Evolutionary conservation across 495 filamentous ascomycete genomes (phyloP).

Genomic region (Margaritispora aquatica): DNA sequence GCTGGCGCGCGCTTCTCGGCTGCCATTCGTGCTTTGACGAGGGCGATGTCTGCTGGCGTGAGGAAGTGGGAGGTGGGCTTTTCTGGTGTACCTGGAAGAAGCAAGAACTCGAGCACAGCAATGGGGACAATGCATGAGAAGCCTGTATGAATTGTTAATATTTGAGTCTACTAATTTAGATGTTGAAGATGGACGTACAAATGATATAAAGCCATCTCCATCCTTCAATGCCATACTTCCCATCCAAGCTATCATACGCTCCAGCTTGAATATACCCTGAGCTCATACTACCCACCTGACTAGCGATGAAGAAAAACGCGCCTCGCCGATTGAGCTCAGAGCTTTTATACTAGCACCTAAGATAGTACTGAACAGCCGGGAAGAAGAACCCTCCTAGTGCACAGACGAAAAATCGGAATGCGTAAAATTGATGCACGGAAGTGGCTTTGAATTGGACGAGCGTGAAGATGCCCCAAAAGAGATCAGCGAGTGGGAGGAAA

Average conservation of each 20-base stretch:
- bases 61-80: conserved; percentile 37
- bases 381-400: conserved; percentile 17
- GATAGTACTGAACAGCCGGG: conserved; percentile 39
- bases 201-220: conserved; percentile 65
- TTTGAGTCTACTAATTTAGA: background rate
- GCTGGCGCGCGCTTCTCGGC: conserved; percentile 23
- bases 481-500: conserved; percentile 45
- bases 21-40: conserved; percentile 4
- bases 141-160: conserved; percentile 23
- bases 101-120: conserved; percentile 34
- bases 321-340: conserved; percentile 42
- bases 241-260: conserved; percentile 42
- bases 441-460: conserved; percentile 41
- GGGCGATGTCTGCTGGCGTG: background rate
- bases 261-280: conserved; percentile 49
- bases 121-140: conserved; percentile 40
- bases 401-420: conserved; percentile 52
- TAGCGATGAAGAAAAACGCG: conserved; percentile 42
- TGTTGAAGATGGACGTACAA: background rate
- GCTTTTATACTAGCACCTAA: conserved; percentile 22
- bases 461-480: conserved; percentile 49
- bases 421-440: conserved; percentile 44
- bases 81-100: conserved; percentile 45
- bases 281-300: conserved; percentile 38
- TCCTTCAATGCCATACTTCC: conserved; percentile 41